phyloP scores from a whole-genome alignment of 305 asterid species.

The Fraxinus paxiana region DNA sequence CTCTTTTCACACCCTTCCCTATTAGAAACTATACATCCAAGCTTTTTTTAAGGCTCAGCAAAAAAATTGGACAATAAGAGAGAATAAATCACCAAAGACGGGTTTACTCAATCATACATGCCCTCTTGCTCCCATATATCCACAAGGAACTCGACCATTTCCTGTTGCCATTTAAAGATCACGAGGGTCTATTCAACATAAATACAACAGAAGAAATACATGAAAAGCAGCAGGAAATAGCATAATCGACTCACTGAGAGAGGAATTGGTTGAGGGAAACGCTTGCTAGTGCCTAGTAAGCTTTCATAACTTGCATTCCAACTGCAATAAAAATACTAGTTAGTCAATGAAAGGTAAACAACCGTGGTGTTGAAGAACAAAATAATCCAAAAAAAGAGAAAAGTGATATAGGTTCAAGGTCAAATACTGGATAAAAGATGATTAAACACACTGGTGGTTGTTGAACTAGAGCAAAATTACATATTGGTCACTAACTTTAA shows the following conservation, averaged over 20 bases:
- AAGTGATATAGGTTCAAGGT: not conserved
- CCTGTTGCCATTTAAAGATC: constrained; percentile 36
- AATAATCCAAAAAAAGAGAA: not conserved
- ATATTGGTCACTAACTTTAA: not conserved
- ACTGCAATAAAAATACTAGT: constrained; percentile 25
- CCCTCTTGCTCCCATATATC: constrained; percentile 86
- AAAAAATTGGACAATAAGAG: not conserved
- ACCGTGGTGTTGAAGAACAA: not conserved
- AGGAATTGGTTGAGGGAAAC: constrained; percentile 61
- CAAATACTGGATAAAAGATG: not conserved
- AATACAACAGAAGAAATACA: not conserved
- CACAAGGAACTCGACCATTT: constrained; percentile 74
- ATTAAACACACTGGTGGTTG: not conserved
- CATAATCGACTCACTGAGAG: constrained; percentile 52
- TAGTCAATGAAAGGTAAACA: not conserved
- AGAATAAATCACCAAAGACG: not conserved
- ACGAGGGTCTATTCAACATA: not conserved
- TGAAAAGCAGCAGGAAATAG: not conserved
- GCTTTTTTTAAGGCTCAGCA: constrained; percentile 10
- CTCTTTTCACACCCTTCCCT: constrained; percentile 3
- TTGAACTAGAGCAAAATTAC: not conserved
- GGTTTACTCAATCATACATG: constrained; percentile 40
- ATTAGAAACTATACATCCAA: constrained; percentile 28
- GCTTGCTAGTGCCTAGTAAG: constrained; percentile 57
- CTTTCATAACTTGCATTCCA: constrained; percentile 65